Evolutionary conservation across 257 asterid genomes (phyloP).

Genomic region (Rehmannia glutinosa): DNA sequence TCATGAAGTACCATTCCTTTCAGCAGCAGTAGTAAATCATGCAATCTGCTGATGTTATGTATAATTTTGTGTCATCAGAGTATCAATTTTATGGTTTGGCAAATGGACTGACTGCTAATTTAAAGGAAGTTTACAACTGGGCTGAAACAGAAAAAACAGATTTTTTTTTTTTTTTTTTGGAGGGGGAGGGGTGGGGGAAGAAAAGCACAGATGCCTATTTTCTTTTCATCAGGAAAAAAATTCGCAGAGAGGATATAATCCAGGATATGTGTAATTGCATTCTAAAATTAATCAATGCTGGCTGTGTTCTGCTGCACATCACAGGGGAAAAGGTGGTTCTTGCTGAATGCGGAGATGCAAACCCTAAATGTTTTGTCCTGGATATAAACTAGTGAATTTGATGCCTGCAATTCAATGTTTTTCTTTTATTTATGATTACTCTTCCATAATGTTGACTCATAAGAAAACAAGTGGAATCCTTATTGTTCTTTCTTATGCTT

Average conservation of each 20-base stretch:
- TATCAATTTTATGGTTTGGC: background rate
- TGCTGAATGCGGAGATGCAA: too few species aligned
- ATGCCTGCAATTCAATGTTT: too few species aligned
- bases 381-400: background rate
- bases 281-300: background rate
- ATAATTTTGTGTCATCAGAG: slow-evolving; percentile 11
- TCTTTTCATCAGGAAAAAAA: too few species aligned
- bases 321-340: background rate
- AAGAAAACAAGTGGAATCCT: background rate
- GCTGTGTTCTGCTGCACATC: background rate
- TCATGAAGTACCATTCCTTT: background rate
- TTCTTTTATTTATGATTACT: too few species aligned
- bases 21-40: background rate
- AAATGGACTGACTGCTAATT: background rate
- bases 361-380: too few species aligned
- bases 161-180: background rate
- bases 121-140: background rate
- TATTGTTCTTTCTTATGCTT: slow-evolving; percentile 17
- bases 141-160: background rate
- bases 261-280: too few species aligned
- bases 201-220: background rate
- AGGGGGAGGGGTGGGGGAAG: too few species aligned
- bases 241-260: too few species aligned
- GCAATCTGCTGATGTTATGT: background rate
- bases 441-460: background rate